Evolutionary conservation across 2,329 filamentous ascomycete genomes (phyloP).

Genomic region (Alternaria conjuncta): DNA sequence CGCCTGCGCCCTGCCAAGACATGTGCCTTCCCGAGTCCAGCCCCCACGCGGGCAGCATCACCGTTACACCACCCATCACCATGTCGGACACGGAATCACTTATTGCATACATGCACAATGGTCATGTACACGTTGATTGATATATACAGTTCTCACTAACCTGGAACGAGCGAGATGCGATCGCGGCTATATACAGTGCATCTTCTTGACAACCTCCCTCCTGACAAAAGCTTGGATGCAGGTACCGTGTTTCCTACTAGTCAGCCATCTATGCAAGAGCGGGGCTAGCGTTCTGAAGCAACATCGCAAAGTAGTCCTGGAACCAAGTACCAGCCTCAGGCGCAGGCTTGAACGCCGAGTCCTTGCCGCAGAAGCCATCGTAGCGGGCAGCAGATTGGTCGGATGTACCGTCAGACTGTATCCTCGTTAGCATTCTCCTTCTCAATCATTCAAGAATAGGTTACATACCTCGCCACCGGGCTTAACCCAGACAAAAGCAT

Average conservation of each 20-base stretch:
- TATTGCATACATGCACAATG: not conserved
- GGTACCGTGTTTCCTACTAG: not conserved
- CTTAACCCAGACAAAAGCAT: conserved; percentile 76
- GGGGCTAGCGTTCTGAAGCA: conserved; percentile 46
- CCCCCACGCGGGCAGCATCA: not conserved
- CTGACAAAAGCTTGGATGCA: not conserved
- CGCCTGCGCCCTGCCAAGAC: not conserved
- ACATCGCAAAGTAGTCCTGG: conserved; percentile 52
- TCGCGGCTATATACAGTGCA: not conserved
- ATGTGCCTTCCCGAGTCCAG: not conserved
- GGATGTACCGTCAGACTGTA: conserved; percentile 54
- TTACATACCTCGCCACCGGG: conserved; percentile 60
- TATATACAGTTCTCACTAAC: not conserved
- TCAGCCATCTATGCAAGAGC: conserved; percentile 20
- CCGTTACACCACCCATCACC: not conserved
- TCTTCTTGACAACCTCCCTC: not conserved
- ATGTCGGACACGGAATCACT: not conserved
- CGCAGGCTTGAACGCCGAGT: conserved; percentile 65
- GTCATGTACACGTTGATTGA: not conserved
- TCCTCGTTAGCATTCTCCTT: not conserved
- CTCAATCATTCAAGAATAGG: not conserved
- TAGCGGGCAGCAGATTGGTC: conserved; percentile 55
- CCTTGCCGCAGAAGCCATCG: conserved; percentile 62
- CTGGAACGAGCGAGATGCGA: not conserved
- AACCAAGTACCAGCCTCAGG: conserved; percentile 76